Evolutionary conservation across 768 basidiomycete species (phyloP).

Genomic region (Tricholoma bakamatsutake): DNA sequence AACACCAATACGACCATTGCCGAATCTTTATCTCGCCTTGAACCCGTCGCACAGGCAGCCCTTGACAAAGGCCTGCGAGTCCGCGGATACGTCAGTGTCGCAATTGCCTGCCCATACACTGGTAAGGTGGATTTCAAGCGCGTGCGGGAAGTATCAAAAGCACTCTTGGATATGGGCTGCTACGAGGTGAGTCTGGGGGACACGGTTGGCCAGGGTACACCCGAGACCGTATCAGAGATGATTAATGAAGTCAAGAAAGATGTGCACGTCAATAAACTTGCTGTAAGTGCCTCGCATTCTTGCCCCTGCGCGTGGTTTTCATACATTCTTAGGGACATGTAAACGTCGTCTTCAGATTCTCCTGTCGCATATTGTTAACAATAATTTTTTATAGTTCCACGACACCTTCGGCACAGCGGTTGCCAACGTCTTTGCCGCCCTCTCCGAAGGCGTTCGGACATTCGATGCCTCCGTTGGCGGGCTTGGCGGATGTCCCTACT

Average conservation of each 20-base stretch:
- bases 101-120: constrained; percentile 82
- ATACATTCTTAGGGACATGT: constrained; percentile 45
- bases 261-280: constrained; percentile 61
- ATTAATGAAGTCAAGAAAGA: constrained; percentile 62
- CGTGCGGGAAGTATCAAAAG: constrained; percentile 66
- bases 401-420: constrained; percentile 86
- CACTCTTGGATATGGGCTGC: constrained; percentile 83
- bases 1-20: constrained; percentile 76
- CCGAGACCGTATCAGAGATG: constrained; percentile 59
- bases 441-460: constrained; percentile 70
- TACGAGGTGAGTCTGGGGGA: constrained; percentile 92
- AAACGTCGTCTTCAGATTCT: constrained; percentile 15
- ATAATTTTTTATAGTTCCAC: constrained; percentile 60
- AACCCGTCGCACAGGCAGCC: constrained; percentile 57
- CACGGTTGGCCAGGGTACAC: constrained; percentile 84
- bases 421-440: constrained; percentile 67
- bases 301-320: background rate
- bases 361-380: background rate
- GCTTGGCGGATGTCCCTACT: constrained; percentile 93
- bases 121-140: constrained; percentile 60
- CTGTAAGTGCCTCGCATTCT: constrained; percentile 36
- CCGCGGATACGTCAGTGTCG: constrained; percentile 82
- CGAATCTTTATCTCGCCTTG: constrained; percentile 63
- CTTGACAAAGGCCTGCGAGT: constrained; percentile 59
- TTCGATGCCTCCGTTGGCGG: constrained; percentile 85